Evolutionary conservation across 805 yeast genomes (phyloP), one percentile per base, ranked within the genome.

Genomic region (Kuraishia borneana): DNA sequence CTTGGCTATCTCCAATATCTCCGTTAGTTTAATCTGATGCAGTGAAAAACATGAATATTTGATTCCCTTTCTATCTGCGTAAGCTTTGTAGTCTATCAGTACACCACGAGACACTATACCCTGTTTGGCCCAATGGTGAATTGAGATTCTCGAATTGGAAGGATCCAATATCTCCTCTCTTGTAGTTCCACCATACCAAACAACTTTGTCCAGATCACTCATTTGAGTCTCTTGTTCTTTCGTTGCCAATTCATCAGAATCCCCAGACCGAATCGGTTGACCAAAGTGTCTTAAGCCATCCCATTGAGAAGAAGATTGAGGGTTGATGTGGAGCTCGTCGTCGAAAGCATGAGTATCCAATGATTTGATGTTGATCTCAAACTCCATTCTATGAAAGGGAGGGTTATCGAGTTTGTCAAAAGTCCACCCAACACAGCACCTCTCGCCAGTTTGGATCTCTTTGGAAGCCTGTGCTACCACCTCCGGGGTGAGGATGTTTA

Each of bases 51-150:
- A 42, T 25, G 44, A 43, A 36, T 45, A 54, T 30, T 44, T 33
- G 18, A 47, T 43, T 5, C 54, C 50, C 18, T 42, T 40, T 18
- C 39, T 42, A 28, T 48, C 41, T 1, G 56, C 57, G 43, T 46
- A 55, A 6, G 35, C 30, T 12, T 51, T 54, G 34, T 48, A 54
- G 41, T 54, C 60, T 2, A 54, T 35, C 21, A 54, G 39, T 12
- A 54, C 54, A 3, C 60, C 60, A 10, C 60, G 42, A 7, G 56
- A 54, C 14, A 49, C 56, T 25, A 54, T 51, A 2, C 60, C 60
- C 27, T 47, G 36, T 25, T 44, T 36, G 8, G 54, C 51, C 47
- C 46, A 44, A 30, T 38, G 36, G 22, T 41, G 42, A 17, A 41
- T 38, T 5, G 42, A 39, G 21, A 41, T 21, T 18, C 44, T 34